Percentiles rank a stretch among this genome's conserved stretches.
Conservation (phyloP, 169 alveolate species). For the Plasmodium adleri region DNA sequence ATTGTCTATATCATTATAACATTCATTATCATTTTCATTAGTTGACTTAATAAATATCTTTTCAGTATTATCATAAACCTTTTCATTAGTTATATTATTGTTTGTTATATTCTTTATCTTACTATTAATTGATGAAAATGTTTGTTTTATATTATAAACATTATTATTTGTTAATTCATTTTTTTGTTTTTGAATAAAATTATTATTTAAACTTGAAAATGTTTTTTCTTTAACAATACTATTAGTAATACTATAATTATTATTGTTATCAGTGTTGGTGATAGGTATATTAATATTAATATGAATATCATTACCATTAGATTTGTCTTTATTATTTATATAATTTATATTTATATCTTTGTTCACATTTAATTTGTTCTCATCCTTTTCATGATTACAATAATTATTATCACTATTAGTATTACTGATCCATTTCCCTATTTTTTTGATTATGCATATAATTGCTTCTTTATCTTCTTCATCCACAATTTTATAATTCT, state of each 20-base stretch:
- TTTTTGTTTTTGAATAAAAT: background rate
- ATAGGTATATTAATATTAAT: too few relatives aligned
- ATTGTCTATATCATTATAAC: background rate
- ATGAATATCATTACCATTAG: background rate
- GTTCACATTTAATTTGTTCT: background rate
- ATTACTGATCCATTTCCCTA: constrained; percentile 47
- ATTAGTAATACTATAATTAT: too few relatives aligned
- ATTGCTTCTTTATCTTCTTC: constrained; percentile 83
- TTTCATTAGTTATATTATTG: background rate
- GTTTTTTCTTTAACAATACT: background rate
- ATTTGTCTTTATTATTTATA: background rate
- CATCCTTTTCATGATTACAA: background rate
- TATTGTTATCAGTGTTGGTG: too few relatives aligned
- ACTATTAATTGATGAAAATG: background rate
- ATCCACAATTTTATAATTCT: constrained; percentile 78
- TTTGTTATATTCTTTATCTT: background rate
- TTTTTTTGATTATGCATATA: constrained; percentile 77
- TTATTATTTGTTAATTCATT: background rate
- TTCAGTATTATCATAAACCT: background rate
- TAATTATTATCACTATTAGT: background rate
- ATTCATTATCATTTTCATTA: background rate
- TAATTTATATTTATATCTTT: background rate
- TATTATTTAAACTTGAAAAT: background rate
- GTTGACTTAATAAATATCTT: background rate
- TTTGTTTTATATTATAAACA: background rate